These are phyloP conservation scores for Lupinus albus DNA, from an alignment of 306 rosid genomes.

Conservation along the genomic window DNA sequence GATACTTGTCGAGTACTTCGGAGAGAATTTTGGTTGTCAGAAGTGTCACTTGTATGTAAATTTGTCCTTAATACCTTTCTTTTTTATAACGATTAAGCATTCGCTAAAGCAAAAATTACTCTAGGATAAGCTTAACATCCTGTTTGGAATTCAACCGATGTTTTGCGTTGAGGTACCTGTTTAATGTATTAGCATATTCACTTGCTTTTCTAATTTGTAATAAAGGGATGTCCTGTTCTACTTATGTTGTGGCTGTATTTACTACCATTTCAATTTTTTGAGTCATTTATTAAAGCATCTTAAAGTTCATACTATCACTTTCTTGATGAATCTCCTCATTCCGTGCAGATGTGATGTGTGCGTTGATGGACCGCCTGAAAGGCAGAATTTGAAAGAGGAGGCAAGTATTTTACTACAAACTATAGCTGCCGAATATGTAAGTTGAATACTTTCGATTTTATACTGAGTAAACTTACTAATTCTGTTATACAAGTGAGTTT, in stretches of 20 bases:
- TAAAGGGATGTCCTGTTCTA: slow-evolving; percentile 2
- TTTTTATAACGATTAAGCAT: slow-evolving; percentile 30
- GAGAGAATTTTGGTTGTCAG: slow-evolving; percentile 63
- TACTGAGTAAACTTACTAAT: slow-evolving; percentile 13
- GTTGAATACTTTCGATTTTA: slow-evolving; percentile 40
- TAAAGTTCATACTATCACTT: slow-evolving; percentile 11
- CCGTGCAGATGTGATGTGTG: slow-evolving; percentile 87
- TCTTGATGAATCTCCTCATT: slow-evolving; percentile 23
- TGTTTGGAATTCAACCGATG: slow-evolving; percentile 18
- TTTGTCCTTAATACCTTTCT: slow-evolving; percentile 27
- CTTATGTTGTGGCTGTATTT: slow-evolving; percentile 7
- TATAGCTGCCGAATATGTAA: slow-evolving; percentile 60
- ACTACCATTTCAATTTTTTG: slow-evolving; percentile 7
- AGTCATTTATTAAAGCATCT: slow-evolving; percentile 17
- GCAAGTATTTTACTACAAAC: slow-evolving; percentile 64
- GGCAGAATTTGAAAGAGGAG: slow-evolving; percentile 76
- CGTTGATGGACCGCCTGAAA: slow-evolving; percentile 71
- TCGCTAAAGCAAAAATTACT: slow-evolving; percentile 16
- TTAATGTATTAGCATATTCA: slow-evolving; percentile 25
- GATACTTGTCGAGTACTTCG: slow-evolving; percentile 83
- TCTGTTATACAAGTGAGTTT: slow-evolving; percentile 32
- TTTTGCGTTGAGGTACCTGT: not conserved
- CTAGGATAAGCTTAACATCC: slow-evolving; percentile 26
- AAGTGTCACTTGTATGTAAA: slow-evolving; percentile 77
- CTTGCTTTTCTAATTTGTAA: slow-evolving; percentile 29